Percentiles rank a stretch among this genome's conserved stretches.
phyloP scores from a whole-genome alignment of 2,329 filamentous ascomycete genomes.

The Microcera coccophila region DNA sequence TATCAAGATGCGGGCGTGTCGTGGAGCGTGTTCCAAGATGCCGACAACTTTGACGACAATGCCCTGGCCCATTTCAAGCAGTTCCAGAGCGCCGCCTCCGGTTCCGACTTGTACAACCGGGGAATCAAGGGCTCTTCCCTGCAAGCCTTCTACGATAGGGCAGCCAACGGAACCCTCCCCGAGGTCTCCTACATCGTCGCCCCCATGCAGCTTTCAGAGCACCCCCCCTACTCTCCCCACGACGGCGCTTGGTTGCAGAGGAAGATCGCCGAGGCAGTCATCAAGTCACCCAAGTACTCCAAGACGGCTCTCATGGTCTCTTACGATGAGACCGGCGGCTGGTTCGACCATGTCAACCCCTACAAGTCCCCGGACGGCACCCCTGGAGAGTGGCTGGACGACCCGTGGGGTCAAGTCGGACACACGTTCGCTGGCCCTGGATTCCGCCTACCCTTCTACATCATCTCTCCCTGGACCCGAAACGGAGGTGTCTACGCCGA shows the following conservation, averaged over 20 bases:
- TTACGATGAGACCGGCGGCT: slow-evolving; percentile 48
- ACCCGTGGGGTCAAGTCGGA: slow-evolving; percentile 38
- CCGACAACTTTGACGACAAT: slow-evolving; percentile 52
- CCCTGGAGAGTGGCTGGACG: slow-evolving; percentile 49
- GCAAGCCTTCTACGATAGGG: slow-evolving; percentile 47
- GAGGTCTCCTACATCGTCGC: slow-evolving; percentile 50
- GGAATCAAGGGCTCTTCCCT: slow-evolving; percentile 47
- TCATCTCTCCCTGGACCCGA: slow-evolving; percentile 54
- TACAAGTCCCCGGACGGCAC: slow-evolving; percentile 47
- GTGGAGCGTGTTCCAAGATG: slow-evolving; percentile 50
- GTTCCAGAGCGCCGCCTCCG: slow-evolving; percentile 42
- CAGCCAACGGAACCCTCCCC: slow-evolving; percentile 48
- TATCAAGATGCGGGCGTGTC: slow-evolving; percentile 46
- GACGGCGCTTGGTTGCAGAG: slow-evolving; percentile 55
- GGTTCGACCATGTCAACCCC: slow-evolving; percentile 52
- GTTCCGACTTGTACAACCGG: slow-evolving; percentile 41
- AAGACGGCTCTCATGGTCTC: slow-evolving; percentile 47
- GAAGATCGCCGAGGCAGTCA: slow-evolving; percentile 49
- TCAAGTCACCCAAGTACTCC: slow-evolving; percentile 45
- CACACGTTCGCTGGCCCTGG: slow-evolving; percentile 31
- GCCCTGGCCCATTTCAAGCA: slow-evolving; percentile 51
- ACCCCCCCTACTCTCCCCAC: slow-evolving; percentile 49
- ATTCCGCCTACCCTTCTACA: slow-evolving; percentile 51
- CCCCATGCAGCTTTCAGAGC: slow-evolving; percentile 49
- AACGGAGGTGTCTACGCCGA: slow-evolving; percentile 52